phyloP scores from a whole-genome alignment of 2,329 filamentous ascomycete species.

The Ceratocystiopsis brevicomis region DNA sequence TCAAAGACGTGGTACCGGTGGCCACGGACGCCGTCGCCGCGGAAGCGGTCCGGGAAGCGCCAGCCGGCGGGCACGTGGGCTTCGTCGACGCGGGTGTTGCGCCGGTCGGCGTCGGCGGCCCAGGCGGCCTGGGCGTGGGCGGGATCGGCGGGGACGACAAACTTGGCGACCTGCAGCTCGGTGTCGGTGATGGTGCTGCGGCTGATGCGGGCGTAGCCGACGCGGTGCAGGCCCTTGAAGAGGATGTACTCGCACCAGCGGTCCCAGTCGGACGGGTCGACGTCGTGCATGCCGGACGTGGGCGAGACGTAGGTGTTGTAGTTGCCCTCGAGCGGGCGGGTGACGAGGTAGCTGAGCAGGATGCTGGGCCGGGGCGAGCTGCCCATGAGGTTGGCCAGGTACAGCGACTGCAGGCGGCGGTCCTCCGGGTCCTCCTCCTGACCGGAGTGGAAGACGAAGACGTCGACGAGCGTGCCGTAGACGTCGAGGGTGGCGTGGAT shows the following conservation, averaged over 20 bases:
- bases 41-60: slow-evolving; percentile 72
- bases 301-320: slow-evolving; percentile 91
- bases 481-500: slow-evolving; percentile 93
- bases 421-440: slow-evolving; percentile 95
- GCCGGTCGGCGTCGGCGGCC: slow-evolving; percentile 28
- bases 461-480: slow-evolving; percentile 75
- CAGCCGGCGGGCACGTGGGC: slow-evolving; percentile 55
- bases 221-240: slow-evolving; percentile 71
- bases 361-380: slow-evolving; percentile 62
- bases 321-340: slow-evolving; percentile 75
- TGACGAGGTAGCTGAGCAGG: slow-evolving; percentile 81
- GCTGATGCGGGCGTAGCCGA: slow-evolving; percentile 78
- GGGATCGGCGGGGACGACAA: slow-evolving; percentile 52
- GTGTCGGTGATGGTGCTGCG: slow-evolving; percentile 90
- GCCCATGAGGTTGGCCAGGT: slow-evolving; percentile 77
- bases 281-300: slow-evolving; percentile 80
- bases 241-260: slow-evolving; percentile 98
- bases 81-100: slow-evolving; percentile 44
- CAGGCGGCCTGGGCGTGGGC: slow-evolving; percentile 29
- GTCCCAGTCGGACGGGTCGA: slow-evolving; percentile 85
- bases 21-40: slow-evolving; percentile 67
- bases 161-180: slow-evolving; percentile 91
- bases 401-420: slow-evolving; percentile 66
- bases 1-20: slow-evolving; percentile 93
- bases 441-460: slow-evolving; percentile 96